Base-by-base conservation (phyloP, 2,329 filamentous ascomycete species). In the Epichloe coenophiala region DNA sequence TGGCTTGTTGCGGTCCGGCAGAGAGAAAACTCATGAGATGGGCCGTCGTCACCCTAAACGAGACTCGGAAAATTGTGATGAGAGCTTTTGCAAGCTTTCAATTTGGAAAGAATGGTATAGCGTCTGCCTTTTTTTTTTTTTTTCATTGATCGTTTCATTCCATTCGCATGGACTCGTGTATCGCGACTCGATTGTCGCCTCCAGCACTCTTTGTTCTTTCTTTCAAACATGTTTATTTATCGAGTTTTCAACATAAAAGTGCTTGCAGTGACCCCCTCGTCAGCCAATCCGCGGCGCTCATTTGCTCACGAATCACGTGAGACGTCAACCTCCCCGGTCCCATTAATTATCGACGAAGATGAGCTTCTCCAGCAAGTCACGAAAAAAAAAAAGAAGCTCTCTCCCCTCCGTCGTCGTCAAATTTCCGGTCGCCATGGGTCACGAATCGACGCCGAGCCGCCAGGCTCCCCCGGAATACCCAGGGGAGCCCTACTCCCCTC, bases 401-500 rank as follows among this genome's bases (percentile, higher is more conserved):
- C 19, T 19, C 36, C 37, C 37, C 23, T 41, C 37, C 37, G 38
- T 21, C 41, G 43, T 42, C 52, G 31, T 17, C 38, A 33, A 23
- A 13, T 17, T 47, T 31, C 38, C 40, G 47, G 50, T 55, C 61
- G 60, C 61, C 59, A 69, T 68, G 66, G 63, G 62, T 56, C 62
- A 58, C 56, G 58, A 61, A 35, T 48, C 53, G 53, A 60, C 55
- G 54, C 54, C 55, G 56, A 63, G 55, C 57, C 56, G 56, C 51
- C 58, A 55, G 60, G 58, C 57, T 57, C 55, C 56, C 50, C 48
- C 51, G 48, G 53, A 57, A 55, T 48, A 55, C 36, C 23, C 23
- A 56, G 62, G 13, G 54, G 23, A 55, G 54, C 53, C 64, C 55
- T 94, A 84, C 68, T 79, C 86, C 80, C 80, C 84, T 47, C 80